phyloP scores from a whole-genome alignment of 2,329 filamentous ascomycete species.

The Penicillium vulpinum region DNA sequence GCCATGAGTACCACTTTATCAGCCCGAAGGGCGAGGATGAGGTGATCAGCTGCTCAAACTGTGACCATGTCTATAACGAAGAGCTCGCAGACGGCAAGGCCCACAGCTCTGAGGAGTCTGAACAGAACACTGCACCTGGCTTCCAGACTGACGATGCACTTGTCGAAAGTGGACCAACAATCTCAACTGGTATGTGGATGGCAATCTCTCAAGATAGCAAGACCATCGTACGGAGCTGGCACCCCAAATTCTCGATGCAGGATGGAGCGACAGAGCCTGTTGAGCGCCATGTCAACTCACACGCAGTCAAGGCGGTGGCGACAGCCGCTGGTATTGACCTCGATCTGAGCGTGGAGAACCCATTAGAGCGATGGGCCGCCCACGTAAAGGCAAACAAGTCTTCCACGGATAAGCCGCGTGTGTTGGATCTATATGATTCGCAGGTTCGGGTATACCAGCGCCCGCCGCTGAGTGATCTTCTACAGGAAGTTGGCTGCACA shows the following conservation, averaged over 20 bases:
- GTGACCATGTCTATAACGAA: slow-evolving; percentile 79
- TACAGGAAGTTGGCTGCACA: slow-evolving; percentile 29
- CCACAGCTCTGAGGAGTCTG: slow-evolving; percentile 14
- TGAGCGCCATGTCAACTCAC: slow-evolving; percentile 53
- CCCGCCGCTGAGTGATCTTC: slow-evolving; percentile 40
- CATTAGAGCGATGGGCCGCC: slow-evolving; percentile 55
- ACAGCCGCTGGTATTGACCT: slow-evolving; percentile 60
- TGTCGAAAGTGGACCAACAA: slow-evolving; percentile 26
- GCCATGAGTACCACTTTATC: slow-evolving; percentile 91
- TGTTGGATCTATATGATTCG: slow-evolving; percentile 45
- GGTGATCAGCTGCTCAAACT: slow-evolving; percentile 72
- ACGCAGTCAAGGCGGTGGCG: slow-evolving; percentile 62
- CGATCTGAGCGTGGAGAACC: slow-evolving; percentile 68
- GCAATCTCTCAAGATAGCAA: slow-evolving; percentile 57
- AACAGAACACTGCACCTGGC: slow-evolving; percentile 15
- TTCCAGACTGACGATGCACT: slow-evolving; percentile 25
- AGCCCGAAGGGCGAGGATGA: slow-evolving; percentile 80
- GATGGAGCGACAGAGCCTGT: slow-evolving; percentile 32
- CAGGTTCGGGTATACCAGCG: slow-evolving; percentile 42
- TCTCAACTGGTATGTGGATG: slow-evolving; percentile 44
- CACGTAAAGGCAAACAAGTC: slow-evolving; percentile 31
- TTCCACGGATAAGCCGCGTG: slow-evolving; percentile 31
- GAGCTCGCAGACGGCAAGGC: slow-evolving; percentile 66
- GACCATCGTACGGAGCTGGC: slow-evolving; percentile 70
- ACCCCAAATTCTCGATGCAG: slow-evolving; percentile 50